These are phyloP conservation scores for Hygrocybe punicea DNA, from an alignment of 768 basidiomycete genomes.

Conservation along the genomic window DNA sequence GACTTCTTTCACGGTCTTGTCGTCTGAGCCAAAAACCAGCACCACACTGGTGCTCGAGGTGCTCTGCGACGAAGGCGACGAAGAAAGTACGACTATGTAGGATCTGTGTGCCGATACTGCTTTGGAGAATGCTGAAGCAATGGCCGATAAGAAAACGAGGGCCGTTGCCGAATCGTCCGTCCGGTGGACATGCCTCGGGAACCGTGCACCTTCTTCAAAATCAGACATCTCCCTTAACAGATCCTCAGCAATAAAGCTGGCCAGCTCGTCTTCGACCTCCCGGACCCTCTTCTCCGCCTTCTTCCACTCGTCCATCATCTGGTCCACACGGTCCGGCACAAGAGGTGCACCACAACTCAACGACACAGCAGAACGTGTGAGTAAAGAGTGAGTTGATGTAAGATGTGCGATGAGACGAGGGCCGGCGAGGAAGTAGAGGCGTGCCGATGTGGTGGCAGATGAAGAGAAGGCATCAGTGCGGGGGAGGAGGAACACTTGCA, in stretches of 20 bases:
- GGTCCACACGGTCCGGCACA: slow-evolving; percentile 64
- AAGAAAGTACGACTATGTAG: slow-evolving; percentile 56
- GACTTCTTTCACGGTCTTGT: slow-evolving; percentile 53
- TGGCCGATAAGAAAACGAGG: slow-evolving; percentile 57
- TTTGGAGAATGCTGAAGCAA: slow-evolving; percentile 47
- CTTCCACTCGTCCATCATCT: slow-evolving; percentile 65
- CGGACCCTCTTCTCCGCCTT: slow-evolving; percentile 62
- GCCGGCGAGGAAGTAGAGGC: slow-evolving; percentile 81
- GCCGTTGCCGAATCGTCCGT: slow-evolving; percentile 58
- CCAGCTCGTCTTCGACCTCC: slow-evolving; percentile 68
- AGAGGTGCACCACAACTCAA: slow-evolving; percentile 67
- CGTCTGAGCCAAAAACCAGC: slow-evolving; percentile 58
- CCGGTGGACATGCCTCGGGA: slow-evolving; percentile 53
- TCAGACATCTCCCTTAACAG: slow-evolving; percentile 22
- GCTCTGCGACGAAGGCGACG: slow-evolving; percentile 58
- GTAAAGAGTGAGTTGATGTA: slow-evolving; percentile 50
- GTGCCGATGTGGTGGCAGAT: slow-evolving; percentile 57
- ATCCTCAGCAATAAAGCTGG: slow-evolving; percentile 43
- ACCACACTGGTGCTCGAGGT: slow-evolving; percentile 50
- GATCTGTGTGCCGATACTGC: slow-evolving; percentile 21
- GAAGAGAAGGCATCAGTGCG: slow-evolving; percentile 65
- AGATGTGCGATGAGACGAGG: slow-evolving; percentile 68
- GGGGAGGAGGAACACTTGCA: slow-evolving; percentile 68
- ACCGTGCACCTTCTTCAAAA: slow-evolving; percentile 22
- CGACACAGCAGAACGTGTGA: slow-evolving; percentile 54